Base-by-base conservation (phyloP, 192 early-diverging fungal genomes). In the Coemansia sp. region DNA sequence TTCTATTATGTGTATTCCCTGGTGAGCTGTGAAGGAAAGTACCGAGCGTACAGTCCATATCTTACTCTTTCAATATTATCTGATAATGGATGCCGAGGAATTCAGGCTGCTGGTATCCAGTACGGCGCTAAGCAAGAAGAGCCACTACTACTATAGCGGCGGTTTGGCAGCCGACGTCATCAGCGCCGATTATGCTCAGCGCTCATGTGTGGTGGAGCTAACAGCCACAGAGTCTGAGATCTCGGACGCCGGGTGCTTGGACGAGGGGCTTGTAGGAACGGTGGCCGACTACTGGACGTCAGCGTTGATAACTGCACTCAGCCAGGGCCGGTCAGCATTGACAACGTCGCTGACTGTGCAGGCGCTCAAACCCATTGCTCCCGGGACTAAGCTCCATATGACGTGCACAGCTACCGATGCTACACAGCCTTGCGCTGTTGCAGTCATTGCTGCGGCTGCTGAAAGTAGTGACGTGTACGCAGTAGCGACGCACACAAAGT, bases 331-430 rank as follows among this genome's bases (percentile, higher is more conserved):
- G 29, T 64, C 66, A 2, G 69, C 80, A 31, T 64, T 83, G 22
- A 83, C 80, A 10, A 83, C 80, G 12, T 64, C 75, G n/a, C 70
- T 83, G 36, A 53, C 50, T 18, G 80, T 83, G 3, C 80, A 83
- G 64, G 66, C 66, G 5, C 63, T 75, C 5, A 46, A 53, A 16
- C 70, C 63, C 4, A 43, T 78, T 20, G 52, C 10, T 0, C 41
- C 57, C 5, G 66, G 58, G 0, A 62, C 66, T 20, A 10, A 18
- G 4, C 38, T 83, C 3, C 75, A 72, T 16, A 49, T 83, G 0
- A 39, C 68, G 1, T 83, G 80, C 66, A 46, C 58, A 29, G 73
- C 67, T 0, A 44, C 71, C 0, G 60, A 39, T 7, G 7, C 46
- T 20, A 31, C 36, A n/a, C 22, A 27, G 46, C 80, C 80, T 22